These are phyloP conservation scores for Phytophthora uliginosa DNA, from an alignment of 352 stramenopile genomes.

Conservation along the genomic window DNA sequence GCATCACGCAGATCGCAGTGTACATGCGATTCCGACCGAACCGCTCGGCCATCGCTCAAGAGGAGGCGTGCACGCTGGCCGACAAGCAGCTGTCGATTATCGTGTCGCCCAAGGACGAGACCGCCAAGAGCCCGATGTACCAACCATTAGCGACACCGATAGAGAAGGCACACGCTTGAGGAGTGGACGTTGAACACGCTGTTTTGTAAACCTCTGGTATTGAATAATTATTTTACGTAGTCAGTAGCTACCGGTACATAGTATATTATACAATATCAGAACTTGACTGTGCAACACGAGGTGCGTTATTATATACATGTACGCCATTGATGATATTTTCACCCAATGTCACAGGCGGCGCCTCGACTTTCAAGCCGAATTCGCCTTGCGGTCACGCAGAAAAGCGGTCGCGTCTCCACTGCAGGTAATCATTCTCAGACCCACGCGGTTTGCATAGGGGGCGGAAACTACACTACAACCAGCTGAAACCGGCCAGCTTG, in stretches of 20 bases:
- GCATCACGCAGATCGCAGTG: constrained; percentile 28
- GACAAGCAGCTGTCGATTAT: constrained; percentile 24
- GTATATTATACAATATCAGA: too few species aligned
- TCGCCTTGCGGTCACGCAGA: background rate
- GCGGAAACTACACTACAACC: background rate
- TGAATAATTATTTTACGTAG: background rate
- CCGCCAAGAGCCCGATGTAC: constrained; percentile 29
- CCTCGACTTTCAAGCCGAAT: too few species aligned
- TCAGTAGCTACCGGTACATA: too few species aligned
- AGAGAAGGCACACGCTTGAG: background rate
- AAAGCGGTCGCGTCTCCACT: constrained; percentile 1
- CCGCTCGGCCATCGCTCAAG: constrained; percentile 5
- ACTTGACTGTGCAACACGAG: background rate
- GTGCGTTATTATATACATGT: background rate
- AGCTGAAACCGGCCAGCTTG: background rate
- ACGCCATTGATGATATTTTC: background rate
- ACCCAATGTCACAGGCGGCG: background rate
- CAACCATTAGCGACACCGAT: constrained; percentile 11
- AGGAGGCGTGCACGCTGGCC: background rate
- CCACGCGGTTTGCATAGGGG: background rate
- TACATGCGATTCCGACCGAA: constrained; percentile 22
- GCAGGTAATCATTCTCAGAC: background rate
- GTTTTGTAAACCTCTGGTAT: background rate
- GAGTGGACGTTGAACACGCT: background rate
- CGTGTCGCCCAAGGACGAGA: constrained; percentile 15